These are phyloP conservation scores for Claviceps digitariae DNA, from an alignment of 2,329 filamentous ascomycete species.

Conservation along the genomic window DNA sequence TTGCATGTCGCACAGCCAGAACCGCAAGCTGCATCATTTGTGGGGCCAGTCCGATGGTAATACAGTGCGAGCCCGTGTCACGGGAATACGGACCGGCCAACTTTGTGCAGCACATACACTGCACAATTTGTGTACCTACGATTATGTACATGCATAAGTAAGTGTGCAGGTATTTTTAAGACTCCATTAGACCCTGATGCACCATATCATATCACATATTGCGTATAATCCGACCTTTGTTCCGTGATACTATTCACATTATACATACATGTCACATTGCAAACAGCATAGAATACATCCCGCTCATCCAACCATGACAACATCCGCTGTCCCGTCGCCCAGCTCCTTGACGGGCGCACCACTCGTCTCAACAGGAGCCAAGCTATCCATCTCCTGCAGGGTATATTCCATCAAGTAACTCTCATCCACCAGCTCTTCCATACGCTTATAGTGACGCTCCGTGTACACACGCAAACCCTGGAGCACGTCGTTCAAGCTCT, in stretches of 20 bases:
- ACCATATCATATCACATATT: neutral
- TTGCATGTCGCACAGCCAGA: neutral
- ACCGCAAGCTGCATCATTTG: slow-evolving; percentile 5
- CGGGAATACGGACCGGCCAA: too few relatives aligned
- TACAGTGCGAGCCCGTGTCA: too few relatives aligned
- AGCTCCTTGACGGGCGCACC: slow-evolving; percentile 19
- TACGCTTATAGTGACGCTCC: slow-evolving; percentile 78
- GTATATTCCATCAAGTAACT: slow-evolving; percentile 93
- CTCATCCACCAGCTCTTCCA: slow-evolving; percentile 86
- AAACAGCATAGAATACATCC: neutral
- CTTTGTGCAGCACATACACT: too few relatives aligned
- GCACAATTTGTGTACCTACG: too few relatives aligned
- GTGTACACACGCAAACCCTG: slow-evolving; percentile 84
- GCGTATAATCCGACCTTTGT: neutral
- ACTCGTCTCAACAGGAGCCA: slow-evolving; percentile 31
- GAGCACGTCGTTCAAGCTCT: slow-evolving; percentile 68
- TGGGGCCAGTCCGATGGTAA: neutral
- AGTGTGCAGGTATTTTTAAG: too few relatives aligned
- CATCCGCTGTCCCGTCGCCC: slow-evolving; percentile 18
- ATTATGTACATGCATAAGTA: too few relatives aligned
- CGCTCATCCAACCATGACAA: slow-evolving; percentile 4
- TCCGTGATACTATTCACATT: neutral
- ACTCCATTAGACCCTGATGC: neutral
- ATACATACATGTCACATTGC: neutral
- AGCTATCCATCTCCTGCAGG: slow-evolving; percentile 78